These are phyloP conservation scores for Echites panduratus DNA, from an alignment of 257 asterid species.

Conservation along the genomic window DNA sequence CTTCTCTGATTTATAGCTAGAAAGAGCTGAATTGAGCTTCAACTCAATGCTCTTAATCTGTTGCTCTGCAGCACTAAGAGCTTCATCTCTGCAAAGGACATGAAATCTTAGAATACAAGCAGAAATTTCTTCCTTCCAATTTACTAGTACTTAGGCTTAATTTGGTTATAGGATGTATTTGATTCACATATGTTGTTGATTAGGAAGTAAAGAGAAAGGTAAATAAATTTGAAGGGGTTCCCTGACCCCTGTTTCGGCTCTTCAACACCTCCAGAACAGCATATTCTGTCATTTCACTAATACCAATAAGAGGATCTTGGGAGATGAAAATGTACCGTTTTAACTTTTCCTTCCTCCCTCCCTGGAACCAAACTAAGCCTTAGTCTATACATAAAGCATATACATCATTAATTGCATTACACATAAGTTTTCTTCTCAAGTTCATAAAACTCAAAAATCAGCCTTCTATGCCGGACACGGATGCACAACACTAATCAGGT, in stretches of 20 bases:
- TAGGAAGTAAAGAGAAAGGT: background rate
- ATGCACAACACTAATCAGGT: background rate
- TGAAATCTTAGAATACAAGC: slow-evolving; percentile 17
- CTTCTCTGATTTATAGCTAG: slow-evolving; percentile 72
- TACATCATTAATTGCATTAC: background rate
- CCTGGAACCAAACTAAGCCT: background rate
- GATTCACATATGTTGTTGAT: too few species aligned
- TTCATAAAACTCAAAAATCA: too few species aligned
- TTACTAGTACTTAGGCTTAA: background rate
- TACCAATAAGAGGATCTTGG: background rate
- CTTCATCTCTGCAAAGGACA: slow-evolving; percentile 66
- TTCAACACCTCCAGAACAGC: background rate
- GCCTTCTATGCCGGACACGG: background rate
- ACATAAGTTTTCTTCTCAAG: background rate
- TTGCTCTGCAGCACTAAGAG: slow-evolving; percentile 53
- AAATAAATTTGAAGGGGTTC: background rate
- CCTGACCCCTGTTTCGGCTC: background rate
- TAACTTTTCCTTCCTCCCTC: background rate
- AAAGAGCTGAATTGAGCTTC: slow-evolving; percentile 65
- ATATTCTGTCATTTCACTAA: background rate
- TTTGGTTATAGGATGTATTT: background rate
- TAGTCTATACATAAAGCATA: background rate
- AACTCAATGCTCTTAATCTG: slow-evolving; percentile 58
- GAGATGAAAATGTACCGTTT: background rate
- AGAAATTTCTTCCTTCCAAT: slow-evolving; percentile 11